phyloP scores from a whole-genome alignment of 1,139 yeast genomes.

The Geotrichum candidum region DNA sequence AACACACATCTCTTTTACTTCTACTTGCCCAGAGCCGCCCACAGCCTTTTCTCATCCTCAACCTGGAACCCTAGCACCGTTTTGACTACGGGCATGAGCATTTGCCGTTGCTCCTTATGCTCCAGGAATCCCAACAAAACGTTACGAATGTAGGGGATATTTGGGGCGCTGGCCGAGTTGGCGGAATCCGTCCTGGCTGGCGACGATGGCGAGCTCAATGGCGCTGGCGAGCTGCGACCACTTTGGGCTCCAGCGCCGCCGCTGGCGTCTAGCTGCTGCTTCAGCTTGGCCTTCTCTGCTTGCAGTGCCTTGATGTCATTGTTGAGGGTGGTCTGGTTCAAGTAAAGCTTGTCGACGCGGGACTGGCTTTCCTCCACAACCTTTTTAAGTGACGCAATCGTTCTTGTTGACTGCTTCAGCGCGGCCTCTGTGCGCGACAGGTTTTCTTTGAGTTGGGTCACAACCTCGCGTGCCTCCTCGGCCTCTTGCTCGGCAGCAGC shows the following conservation, averaged over 20 bases:
- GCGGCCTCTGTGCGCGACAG: constrained; percentile 29
- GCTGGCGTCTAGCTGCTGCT: constrained; percentile 6
- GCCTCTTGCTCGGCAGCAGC: constrained; percentile 28
- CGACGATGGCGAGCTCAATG: background rate
- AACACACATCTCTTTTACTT: background rate
- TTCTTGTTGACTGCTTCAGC: constrained; percentile 11
- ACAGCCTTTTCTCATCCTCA: constrained; percentile 65
- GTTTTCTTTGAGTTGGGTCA: constrained; percentile 25
- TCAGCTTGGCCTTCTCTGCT: constrained; percentile 11
- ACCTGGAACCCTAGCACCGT: constrained; percentile 62
- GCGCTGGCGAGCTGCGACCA: background rate
- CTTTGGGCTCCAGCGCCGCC: background rate
- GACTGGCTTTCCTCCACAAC: constrained; percentile 16
- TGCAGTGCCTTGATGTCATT: constrained; percentile 14
- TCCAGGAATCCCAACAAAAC: constrained; percentile 85
- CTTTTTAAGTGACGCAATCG: constrained; percentile 11
- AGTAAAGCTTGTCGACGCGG: constrained; percentile 12
- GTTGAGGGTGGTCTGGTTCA: constrained; percentile 15
- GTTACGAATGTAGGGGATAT: constrained; percentile 76
- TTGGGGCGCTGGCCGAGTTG: constrained; percentile 25
- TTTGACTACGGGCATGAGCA: constrained; percentile 77
- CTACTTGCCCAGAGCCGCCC: constrained; percentile 46
- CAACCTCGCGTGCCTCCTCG: constrained; percentile 24
- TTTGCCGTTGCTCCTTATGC: constrained; percentile 83
- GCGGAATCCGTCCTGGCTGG: background rate